Conservation (phyloP, 139 green algal genomes). For the Limnomonas spitsbergensis region DNA sequence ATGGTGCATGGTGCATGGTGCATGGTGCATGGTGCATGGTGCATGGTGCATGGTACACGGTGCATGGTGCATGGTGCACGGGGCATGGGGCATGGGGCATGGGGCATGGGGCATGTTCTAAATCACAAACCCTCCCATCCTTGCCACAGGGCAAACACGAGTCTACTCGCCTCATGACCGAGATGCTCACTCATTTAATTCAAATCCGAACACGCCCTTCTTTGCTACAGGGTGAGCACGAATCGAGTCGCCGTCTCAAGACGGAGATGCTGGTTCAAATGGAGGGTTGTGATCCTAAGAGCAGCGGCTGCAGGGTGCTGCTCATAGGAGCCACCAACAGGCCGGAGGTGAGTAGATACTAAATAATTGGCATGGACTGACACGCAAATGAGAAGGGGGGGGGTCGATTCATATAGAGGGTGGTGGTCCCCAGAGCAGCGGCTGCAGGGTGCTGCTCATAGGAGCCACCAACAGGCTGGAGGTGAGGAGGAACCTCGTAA, state of each 20-base stretch:
- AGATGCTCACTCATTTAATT: no score
- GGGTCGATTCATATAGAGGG: conserved; percentile 97
- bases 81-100: no score
- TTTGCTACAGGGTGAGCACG: conserved; percentile 77
- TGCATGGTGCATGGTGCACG: no score
- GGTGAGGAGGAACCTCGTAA: conserved; percentile 22
- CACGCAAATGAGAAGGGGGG: conserved; percentile 92
- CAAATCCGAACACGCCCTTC: no score
- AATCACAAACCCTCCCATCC: no score
- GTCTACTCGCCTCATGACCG: no score
- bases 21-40: no score
- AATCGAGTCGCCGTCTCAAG: conserved; percentile 92
- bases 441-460: conserved; percentile 78
- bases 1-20: no score
- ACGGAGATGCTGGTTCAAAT: conserved; percentile 98
- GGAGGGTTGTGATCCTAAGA: conserved; percentile 72
- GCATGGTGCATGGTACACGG: no score
- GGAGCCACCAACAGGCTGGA: conserved; percentile 93
- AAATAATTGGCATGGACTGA: conserved; percentile 92
- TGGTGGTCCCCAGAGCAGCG: conserved; percentile 46
- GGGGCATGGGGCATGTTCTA: no score
- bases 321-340: conserved; percentile 95
- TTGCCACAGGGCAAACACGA: no score
- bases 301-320: conserved; percentile 62
- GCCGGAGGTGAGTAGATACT: conserved; percentile 48